phyloP scores from a whole-genome alignment of 1,284 basidiomycete genomes.

The Puccinia horiana region DNA sequence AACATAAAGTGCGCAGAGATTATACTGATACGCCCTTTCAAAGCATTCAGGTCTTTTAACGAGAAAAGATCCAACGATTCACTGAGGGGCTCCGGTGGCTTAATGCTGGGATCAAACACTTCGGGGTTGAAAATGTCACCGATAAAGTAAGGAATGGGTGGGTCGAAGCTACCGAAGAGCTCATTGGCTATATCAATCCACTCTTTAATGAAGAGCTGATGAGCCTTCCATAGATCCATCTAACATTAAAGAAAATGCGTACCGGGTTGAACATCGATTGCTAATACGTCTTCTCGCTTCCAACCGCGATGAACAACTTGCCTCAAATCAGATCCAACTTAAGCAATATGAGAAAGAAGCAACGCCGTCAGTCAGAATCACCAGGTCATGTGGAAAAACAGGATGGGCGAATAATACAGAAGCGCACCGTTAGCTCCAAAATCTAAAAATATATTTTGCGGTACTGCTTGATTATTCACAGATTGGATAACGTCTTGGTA shows the following conservation, averaged over 20 bases:
- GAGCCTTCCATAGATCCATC: neutral
- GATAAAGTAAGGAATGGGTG: constrained; percentile 23
- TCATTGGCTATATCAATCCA: constrained; percentile 5
- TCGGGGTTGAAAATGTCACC: constrained; percentile 12
- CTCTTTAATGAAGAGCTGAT: neutral
- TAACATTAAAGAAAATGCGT: neutral
- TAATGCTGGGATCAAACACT: constrained; percentile 4
- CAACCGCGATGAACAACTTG: constrained; percentile 21
- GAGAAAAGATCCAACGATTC: neutral
- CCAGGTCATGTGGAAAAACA: neutral
- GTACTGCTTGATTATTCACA: neutral
- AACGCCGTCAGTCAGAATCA: neutral
- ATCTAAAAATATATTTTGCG: constrained; percentile 32
- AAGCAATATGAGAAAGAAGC: neutral
- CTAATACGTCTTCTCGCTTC: constrained; percentile 27
- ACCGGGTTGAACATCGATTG: constrained; percentile 6
- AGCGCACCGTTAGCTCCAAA: constrained; percentile 20
- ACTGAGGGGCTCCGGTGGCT: neutral
- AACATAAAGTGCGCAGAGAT: constrained; percentile 15
- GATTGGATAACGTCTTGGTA: neutral
- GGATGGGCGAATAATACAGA: neutral
- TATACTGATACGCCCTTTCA: constrained; percentile 14
- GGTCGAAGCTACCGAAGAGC: neutral
- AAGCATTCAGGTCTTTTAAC: constrained; percentile 18
- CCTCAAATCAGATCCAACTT: constrained; percentile 25